Percentiles rank a stretch among this genome's conserved stretches.
Evolutionary conservation across 2,329 filamentous ascomycete genomes (phyloP).

Genomic region (Macrophomina pseudophaseolina): DNA sequence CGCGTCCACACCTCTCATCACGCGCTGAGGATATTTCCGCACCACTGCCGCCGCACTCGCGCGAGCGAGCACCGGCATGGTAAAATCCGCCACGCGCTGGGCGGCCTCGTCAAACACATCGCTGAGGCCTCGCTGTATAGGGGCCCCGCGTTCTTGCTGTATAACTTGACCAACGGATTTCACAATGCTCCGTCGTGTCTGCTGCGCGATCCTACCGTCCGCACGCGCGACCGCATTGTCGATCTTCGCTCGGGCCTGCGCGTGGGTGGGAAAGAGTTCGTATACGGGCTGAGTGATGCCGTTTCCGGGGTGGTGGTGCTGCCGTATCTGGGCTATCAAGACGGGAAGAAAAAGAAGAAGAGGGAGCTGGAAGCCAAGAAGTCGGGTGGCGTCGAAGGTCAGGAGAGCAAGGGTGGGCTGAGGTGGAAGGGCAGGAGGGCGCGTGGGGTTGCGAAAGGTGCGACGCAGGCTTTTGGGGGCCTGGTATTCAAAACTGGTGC

Average conservation of each 20-base stretch:
- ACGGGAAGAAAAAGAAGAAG: neutral
- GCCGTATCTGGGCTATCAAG: neutral
- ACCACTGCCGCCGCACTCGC: neutral
- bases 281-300: neutral
- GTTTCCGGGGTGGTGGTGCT: neutral
- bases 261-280: neutral
- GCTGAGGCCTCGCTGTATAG: neutral
- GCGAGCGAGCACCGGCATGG: neutral
- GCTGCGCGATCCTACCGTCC: constrained; percentile 1
- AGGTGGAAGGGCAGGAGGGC: neutral
- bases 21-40: neutral
- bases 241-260: neutral
- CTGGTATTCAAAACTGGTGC: neutral
- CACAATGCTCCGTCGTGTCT: constrained; percentile 2
- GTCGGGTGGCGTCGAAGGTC: neutral
- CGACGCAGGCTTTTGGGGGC: neutral
- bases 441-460: neutral
- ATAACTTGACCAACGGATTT: neutral
- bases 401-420: neutral
- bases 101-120: neutral
- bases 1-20: neutral
- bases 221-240: neutral
- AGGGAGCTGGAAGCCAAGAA: neutral
- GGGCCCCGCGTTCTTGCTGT: neutral
- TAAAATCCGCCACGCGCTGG: neutral